A percentile compares a stretch with the other conserved stretches of the same genome.
These are phyloP conservation scores for Cordyceps tenuipes DNA, from an alignment of 2,329 filamentous ascomycete species.

Conservation along the genomic window DNA sequence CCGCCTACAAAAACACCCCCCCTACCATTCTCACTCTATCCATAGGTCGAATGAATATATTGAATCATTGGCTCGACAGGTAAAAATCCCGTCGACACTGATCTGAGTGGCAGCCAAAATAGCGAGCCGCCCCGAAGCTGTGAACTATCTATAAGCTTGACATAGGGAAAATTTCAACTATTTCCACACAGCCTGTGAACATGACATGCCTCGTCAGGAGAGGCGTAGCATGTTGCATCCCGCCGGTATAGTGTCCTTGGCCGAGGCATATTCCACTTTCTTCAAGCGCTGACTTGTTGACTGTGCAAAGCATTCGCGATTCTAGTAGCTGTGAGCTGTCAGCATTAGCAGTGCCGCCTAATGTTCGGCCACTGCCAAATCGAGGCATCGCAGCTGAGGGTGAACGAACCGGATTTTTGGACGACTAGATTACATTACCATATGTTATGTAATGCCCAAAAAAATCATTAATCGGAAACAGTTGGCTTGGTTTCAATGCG, in stretches of 20 bases:
- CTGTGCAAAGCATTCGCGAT: background rate
- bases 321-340: background rate
- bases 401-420: background rate
- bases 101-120: too few species aligned
- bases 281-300: background rate
- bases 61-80: background rate
- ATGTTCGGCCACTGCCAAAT: background rate
- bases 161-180: background rate
- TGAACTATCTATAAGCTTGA: background rate
- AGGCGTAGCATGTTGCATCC: background rate
- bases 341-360: background rate
- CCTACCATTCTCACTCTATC: background rate
- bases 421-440: background rate
- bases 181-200: background rate
- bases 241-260: background rate
- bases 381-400: background rate
- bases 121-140: background rate
- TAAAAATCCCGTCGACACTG: background rate
- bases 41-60: background rate
- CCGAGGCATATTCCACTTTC: background rate
- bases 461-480: too few species aligned
- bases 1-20: background rate
- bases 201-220: background rate
- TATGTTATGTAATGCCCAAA: background rate
- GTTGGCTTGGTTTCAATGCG: too few species aligned